Evolutionary conservation across 2,329 filamentous ascomycete genomes (phyloP), one percentile per base, ranked within the genome.

Genomic region (Cercospora beticola): DNA sequence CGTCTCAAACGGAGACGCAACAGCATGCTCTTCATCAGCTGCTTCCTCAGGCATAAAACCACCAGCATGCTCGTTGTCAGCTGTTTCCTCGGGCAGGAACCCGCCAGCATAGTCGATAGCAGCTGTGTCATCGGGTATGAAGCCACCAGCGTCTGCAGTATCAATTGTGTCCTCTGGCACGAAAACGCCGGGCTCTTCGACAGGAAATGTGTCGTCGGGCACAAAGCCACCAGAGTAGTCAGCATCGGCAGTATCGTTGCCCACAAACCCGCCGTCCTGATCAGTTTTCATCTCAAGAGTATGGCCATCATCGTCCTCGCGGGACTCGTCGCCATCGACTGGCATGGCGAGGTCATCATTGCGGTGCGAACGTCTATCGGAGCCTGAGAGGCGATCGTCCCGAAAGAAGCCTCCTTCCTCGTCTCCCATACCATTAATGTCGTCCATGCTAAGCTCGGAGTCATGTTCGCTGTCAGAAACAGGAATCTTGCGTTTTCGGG

Each of bases 181-280:
- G 18, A 65, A 65, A 2, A 65, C 68, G 57, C 66, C 60, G 12
- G 26, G 65, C 7, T 63, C 28, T 33, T 66, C 49, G 49, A 6
- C 49, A 30, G 23, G 23, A 56, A 28, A 28, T 33, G 31, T 67
- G 26, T 46, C 67, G 12, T 68, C 68, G 40, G 62, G 33, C 23
- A 68, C 6, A n/a, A 63, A 65, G 9, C 67, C 68, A 40, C 70
- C 61, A 12, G 26, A 62, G 8, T 64, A 26, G 23, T 64, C 79
- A 68, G 81, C 81, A n/a, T 79, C 78, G 26, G 78, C 78, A 46
- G 64, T 62, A 10, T 73, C 68, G 40, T 72, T 66, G 30, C 68
- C 67, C n/a, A 75, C 56, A 65, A 75, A 76, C 12, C 71, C 75
- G 52, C 73, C 71, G 66, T 30, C 49, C 12, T 64, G 28, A n/a